A percentile compares a stretch with the other conserved stretches of the same genome.
Conservation (phyloP, 1,139 yeast genomes). For the Yamadazyma blattariae region DNA sequence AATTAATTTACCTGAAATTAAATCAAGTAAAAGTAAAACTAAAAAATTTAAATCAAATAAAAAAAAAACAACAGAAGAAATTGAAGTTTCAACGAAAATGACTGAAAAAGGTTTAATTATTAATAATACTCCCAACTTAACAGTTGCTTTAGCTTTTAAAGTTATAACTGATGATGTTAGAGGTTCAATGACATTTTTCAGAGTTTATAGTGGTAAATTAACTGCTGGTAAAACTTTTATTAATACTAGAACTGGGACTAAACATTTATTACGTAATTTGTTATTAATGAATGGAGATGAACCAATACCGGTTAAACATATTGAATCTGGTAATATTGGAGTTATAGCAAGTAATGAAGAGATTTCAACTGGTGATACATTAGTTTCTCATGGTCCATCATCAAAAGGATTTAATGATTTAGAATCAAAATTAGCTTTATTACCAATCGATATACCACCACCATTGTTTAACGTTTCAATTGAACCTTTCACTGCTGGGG, state of each 20-base stretch:
- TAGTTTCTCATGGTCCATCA: slow-evolving; percentile 52
- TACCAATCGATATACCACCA: slow-evolving; percentile 85
- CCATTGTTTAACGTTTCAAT: slow-evolving; percentile 87
- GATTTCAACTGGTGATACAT: slow-evolving; percentile 86
- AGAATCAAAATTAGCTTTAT: slow-evolving; percentile 53
- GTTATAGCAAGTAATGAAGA: slow-evolving; percentile 74
- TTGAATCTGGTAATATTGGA: slow-evolving; percentile 83
- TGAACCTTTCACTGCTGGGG: slow-evolving; percentile 84
- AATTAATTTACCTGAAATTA: slow-evolving; percentile 53
- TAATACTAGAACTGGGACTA: slow-evolving; percentile 70
- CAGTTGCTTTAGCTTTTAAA: slow-evolving; percentile 88
- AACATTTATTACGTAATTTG: slow-evolving; percentile 63
- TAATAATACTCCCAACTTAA: slow-evolving; percentile 52
- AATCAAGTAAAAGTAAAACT: slow-evolving; percentile 12
- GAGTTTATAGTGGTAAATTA: slow-evolving; percentile 83
- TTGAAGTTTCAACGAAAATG: slow-evolving; percentile 30
- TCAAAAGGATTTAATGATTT: slow-evolving; percentile 48
- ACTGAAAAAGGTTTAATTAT: slow-evolving; percentile 51
- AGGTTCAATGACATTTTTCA: slow-evolving; percentile 80
- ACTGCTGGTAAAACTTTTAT: slow-evolving; percentile 58
- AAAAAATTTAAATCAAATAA: slow-evolving; percentile 14
- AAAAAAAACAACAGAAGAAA: slow-evolving; percentile 11
- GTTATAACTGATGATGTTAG: slow-evolving; percentile 81
- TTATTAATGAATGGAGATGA: slow-evolving; percentile 86
- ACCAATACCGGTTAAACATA: slow-evolving; percentile 64